Percentiles rank a stretch among this genome's conserved stretches.
phyloP scores from a whole-genome alignment of 1,139 yeast species.

The Entelexis paramagnoliae region DNA sequence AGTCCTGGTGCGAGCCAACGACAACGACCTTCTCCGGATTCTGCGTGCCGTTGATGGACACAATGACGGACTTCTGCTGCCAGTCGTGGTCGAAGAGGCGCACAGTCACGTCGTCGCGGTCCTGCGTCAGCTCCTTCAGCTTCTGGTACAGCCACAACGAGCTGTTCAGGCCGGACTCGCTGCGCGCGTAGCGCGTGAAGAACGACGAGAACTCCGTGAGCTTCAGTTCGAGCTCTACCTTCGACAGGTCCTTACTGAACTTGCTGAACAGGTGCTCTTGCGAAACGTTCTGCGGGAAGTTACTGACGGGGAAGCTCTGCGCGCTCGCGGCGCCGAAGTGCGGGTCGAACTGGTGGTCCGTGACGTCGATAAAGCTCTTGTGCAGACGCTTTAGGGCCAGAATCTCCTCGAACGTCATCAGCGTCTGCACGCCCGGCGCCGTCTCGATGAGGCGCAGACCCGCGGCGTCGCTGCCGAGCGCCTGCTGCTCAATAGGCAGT shows the following conservation, averaged over 20 bases:
- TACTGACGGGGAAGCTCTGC: conserved; percentile 1
- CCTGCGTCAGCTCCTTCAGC: conserved; percentile 36
- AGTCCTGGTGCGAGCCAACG: conserved; percentile 86
- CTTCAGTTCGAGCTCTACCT: conserved; percentile 41
- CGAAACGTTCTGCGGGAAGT: conserved; percentile 44
- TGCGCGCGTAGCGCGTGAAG: conserved; percentile 71
- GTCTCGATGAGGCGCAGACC: conserved; percentile 29
- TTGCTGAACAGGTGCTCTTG: conserved; percentile 37
- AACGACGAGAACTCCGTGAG: conserved; percentile 59
- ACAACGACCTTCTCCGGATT: conserved; percentile 44
- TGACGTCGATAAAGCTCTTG: conserved; percentile 59
- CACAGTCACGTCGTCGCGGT: conserved; percentile 31
- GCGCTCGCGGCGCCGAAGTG: neutral
- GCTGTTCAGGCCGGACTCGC: conserved; percentile 57
- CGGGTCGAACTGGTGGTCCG: conserved; percentile 33
- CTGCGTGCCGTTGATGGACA: conserved; percentile 31
- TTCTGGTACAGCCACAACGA: conserved; percentile 58
- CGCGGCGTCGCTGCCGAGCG: neutral
- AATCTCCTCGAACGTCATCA: conserved; percentile 50
- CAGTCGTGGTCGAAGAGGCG: conserved; percentile 43
- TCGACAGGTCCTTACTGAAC: conserved; percentile 38
- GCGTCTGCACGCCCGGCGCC: conserved; percentile 32
- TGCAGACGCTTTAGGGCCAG: conserved; percentile 45
- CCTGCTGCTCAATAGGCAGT: conserved; percentile 11
- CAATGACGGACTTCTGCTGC: conserved; percentile 51